Evolutionary conservation across 2,329 filamentous ascomycete species (phyloP), one percentile per base, ranked within the genome.

Genomic region (Xylariaceae sp.): DNA sequence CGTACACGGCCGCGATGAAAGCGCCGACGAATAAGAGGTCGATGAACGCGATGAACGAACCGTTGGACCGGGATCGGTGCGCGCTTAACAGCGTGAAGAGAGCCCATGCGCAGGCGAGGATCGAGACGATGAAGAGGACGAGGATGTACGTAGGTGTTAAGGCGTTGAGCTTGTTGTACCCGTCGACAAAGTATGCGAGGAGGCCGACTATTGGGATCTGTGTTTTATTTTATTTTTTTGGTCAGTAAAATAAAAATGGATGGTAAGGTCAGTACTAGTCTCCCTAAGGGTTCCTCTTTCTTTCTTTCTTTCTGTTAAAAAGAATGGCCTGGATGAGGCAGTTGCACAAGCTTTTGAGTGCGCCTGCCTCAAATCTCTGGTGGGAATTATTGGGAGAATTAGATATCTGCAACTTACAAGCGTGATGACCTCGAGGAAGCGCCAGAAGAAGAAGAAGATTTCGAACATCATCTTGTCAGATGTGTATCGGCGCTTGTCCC

Each of bases 181-280:
- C 68, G 60, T 81, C 62, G 48, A 83, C 73, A 57, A 83, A 83
- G 67, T 73, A 83, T 52, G 75, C 71, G 37, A 82, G 73, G 73
- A 83, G 81, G 62, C 79, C 78, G 60, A 83, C 70, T 16, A 66
- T 71, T 30, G 78, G 78, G 57, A 81, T 80, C 78, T 83, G 34
- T 28, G n/a, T n/a, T n/a, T n/a, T n/a, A n/a, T n/a, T n/a, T n/a
- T n/a, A n/a, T n/a, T n/a, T n/a, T n/a, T n/a, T n/a, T n/a, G n/a
- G n/a, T n/a, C n/a, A n/a, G n/a, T n/a, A n/a, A n/a, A n/a, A n/a
- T n/a, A n/a, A n/a, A n/a, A n/a, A n/a, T n/a, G n/a, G n/a, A n/a
- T n/a, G n/a, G n/a, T n/a, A n/a, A n/a, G n/a, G n/a, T n/a, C n/a
- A n/a, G n/a, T n/a, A n/a, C n/a, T n/a, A n/a, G n/a, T n/a, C n/a